Base-by-base conservation (phyloP, 2,329 filamentous ascomycete species). In the Fusarium dimerum region DNA sequence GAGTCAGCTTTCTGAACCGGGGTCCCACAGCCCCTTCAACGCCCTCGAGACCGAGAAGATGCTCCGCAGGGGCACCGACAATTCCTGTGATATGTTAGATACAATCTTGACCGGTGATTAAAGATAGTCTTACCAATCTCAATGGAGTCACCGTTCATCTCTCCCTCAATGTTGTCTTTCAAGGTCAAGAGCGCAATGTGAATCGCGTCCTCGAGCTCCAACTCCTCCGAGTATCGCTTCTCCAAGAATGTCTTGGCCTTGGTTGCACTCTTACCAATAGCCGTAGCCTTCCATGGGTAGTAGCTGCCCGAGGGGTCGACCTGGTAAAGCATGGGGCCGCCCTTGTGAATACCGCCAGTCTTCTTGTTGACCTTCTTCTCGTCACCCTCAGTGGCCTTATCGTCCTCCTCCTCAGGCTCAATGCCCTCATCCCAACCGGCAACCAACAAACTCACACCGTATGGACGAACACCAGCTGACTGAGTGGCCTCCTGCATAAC, bases 401-500 rank as follows among this genome's bases (percentile, higher is more conserved):
- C 80, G 51, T 84, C 80, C 67, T 89, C 84, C 26, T 84, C 82
- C 71, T 96, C 91, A 3, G 93, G 92, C 76, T 96, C 84, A 65
- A 97, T 89, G 47, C 93, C 93, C 73, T 99, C 94, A 68, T 99
- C 94, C 93, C 94, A 99, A 34, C 94, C 94, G 12, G 94, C 94
- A 69, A 99, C 88, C 72, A 99, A 79, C 76, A 99, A 78, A 74
- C 90, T 96, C 67, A 99, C 94, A 68, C 94, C 94, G 72, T 97
- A 99, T 43, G 94, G 94, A 60, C 94, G 84, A 59, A 99, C 93
- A 85, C 94, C 94, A 71, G 94, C 94, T 39, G 91, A 96, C 76
- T 99, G 94, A 55, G 94, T 99, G 56, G 94, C 94, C 78, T 99
- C 94, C 77, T 99, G 94, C 88, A 99, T 97, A 63, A 97, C 93